phyloP scores from a whole-genome alignment of 106 monocot species.

The Cymbidium sinense region DNA sequence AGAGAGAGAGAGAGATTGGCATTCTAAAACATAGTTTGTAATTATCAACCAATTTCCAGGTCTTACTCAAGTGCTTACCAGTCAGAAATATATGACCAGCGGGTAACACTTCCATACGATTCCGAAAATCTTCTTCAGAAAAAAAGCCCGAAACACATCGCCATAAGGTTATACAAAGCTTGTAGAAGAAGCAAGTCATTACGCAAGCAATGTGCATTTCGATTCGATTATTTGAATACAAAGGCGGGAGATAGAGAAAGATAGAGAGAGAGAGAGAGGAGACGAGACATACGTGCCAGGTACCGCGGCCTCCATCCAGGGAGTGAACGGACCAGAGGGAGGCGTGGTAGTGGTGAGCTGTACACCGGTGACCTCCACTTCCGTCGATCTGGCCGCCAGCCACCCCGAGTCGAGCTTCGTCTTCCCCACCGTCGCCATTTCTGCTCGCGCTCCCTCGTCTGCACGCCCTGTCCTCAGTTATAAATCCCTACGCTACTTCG shows the following conservation, averaged over 20 bases:
- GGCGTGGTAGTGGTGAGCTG: constrained; percentile 83
- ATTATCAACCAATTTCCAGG: neutral
- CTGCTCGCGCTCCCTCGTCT: neutral
- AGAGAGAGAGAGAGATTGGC: too few relatives aligned
- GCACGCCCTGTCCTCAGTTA: too few relatives aligned
- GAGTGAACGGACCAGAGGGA: constrained; percentile 31
- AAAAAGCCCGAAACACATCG: neutral
- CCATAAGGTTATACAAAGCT: neutral
- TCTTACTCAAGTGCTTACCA: neutral
- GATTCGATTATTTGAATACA: neutral
- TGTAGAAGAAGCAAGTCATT: neutral
- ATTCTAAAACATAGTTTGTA: neutral
- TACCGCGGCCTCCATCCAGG: constrained; percentile 86
- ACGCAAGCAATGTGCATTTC: neutral
- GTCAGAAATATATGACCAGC: neutral
- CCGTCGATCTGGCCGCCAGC: constrained; percentile 89
- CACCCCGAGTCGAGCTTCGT: constrained; percentile 83
- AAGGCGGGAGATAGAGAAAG: neutral
- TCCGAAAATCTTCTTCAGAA: neutral
- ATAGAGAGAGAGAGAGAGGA: neutral
- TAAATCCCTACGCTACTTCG: too few relatives aligned
- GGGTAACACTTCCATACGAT: neutral
- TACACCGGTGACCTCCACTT: constrained; percentile 64
- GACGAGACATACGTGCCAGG: constrained; percentile 75
- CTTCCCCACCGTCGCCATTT: constrained; percentile 31